Evolutionary conservation across 2,329 filamentous ascomycete genomes (phyloP), one percentile per base, ranked within the genome.

Genomic region (Claviceps digitariae): DNA sequence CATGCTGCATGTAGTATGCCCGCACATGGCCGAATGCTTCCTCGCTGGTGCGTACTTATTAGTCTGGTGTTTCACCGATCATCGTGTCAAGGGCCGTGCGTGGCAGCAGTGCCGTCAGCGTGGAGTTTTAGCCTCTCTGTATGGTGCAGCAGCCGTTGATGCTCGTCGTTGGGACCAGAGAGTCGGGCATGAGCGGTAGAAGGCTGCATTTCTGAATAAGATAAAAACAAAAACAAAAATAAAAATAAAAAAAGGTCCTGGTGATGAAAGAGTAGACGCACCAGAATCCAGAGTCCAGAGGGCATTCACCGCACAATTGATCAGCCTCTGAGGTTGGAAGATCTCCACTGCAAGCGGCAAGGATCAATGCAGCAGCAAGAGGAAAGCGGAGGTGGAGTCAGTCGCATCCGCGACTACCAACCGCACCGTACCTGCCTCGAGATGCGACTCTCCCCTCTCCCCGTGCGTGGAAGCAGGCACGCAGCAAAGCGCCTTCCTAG

Each of bases 311-410:
- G n/a, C n/a, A n/a, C n/a, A n/a, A n/a, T n/a, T n/a, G n/a, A n/a
- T n/a, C n/a, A n/a, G 12, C 1, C 31, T 3, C 12, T 12, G 31
- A 13, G 31, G 10, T 13, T 34, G 6, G 1, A 13, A 38, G 17
- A 38, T 38, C 15, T 9, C 36, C 36, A n/a, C 17, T 4, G 36
- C 15, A 38, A 17, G 17, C 4, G 5, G 15, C 15, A 38, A n/a
- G 36, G 36, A 7, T 9, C 36, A n/a, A 38, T 38, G 36, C 36
- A 38, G 41, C 41, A 25, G 41, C 9, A 34, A 29, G 9, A 23
- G n/a, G 38, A 43, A 50, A 31, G 40, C 27, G n/a, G 49, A 51
- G 38, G 48, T 43, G 48, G 49, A 51, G 49, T 17, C 49, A n/a
- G 27, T 3, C 4, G 34, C 21, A 17, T 17, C 36, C 34, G 13